These are phyloP conservation scores for Colletotrichum sp. DNA, from an alignment of 2,329 filamentous ascomycete genomes.

Conservation along the genomic window DNA sequence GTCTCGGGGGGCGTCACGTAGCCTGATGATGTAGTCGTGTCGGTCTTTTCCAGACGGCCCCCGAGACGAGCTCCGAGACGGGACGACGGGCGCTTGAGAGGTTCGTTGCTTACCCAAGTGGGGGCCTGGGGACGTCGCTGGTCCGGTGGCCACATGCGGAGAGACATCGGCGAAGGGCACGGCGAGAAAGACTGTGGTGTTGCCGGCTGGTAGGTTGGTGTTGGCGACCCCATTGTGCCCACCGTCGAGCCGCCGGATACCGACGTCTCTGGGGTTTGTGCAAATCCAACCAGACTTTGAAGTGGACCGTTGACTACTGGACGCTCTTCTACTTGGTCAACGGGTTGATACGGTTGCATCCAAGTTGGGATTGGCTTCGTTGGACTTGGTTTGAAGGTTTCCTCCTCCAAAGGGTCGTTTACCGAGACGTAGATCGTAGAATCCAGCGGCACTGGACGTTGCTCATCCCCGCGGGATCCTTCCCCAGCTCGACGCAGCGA, in stretches of 20 bases:
- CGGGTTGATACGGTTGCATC: constrained; percentile 38
- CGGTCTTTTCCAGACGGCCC: constrained; percentile 22
- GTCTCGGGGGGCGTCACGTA: constrained; percentile 37
- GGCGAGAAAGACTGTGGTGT: background rate
- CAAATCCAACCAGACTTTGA: background rate
- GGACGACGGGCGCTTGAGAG: constrained; percentile 43
- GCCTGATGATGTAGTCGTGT: constrained; percentile 25
- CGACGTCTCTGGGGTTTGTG: background rate
- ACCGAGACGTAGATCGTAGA: constrained; percentile 55
- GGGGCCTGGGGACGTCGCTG: constrained; percentile 14
- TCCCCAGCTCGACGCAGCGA: background rate
- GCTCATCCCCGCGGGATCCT: background rate
- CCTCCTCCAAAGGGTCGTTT: constrained; percentile 50
- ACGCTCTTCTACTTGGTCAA: constrained; percentile 21
- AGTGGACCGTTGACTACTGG: background rate
- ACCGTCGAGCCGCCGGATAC: background rate
- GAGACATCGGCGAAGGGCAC: background rate
- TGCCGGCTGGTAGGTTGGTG: background rate
- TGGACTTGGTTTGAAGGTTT: constrained; percentile 51
- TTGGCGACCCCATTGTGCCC: background rate
- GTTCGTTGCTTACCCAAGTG: constrained; percentile 41
- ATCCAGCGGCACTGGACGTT: constrained; percentile 1
- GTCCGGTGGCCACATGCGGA: background rate
- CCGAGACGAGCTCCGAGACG: constrained; percentile 26
- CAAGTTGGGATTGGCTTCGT: constrained; percentile 57